Evolutionary conservation across 495 filamentous ascomycete genomes (phyloP), one percentile per base, ranked within the genome.

Genomic region (Cairneyella variabilis): DNA sequence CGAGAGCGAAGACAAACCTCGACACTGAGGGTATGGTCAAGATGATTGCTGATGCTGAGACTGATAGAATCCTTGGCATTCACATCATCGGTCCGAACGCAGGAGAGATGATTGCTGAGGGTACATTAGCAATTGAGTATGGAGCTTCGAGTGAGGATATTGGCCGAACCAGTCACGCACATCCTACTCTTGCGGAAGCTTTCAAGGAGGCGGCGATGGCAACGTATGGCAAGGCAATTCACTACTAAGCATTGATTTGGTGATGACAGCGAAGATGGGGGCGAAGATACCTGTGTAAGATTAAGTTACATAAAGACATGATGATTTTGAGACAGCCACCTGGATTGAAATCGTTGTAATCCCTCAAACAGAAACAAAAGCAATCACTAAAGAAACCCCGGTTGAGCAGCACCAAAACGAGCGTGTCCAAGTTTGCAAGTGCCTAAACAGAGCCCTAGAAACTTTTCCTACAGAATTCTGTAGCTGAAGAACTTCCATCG

Each of bases 181-280:
- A 98, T 79, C 93, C 93, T 52, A 97, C 93, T 51, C 50, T 59
- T n/a, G 44, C 91, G 14, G 93, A 98, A 78, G 93, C 93, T 39
- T 97, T 98, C 79, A 98, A 98, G 80, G 93, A 98, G 83, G 93
- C 93, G 59, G 93, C 93, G 51, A 98, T 98, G 93, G 90, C 89
- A 56, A 96, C 91, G 46, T 92, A 96, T 78, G 83, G 83, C 59
- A 97, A 96, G 79, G 83, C 93, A 53, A 96, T 98, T 69, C 93
- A 98, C 77, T 95, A 86, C 73, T 98, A 90, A 75, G 67, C 45
- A 26, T 26, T n/a, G 14, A 30, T n/a, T 54, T 6, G 27, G 17
- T 37, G 28, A 23, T n/a, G n/a, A n/a, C n/a, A n/a, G n/a, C 28
- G 28, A 14, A 14, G 7, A 14, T 7, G 28, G 28, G 7, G 28